Percentiles rank a stretch among this genome's conserved stretches.
Conservation (phyloP, 352 stramenopile genomes). For the Phytophthora citricola region DNA sequence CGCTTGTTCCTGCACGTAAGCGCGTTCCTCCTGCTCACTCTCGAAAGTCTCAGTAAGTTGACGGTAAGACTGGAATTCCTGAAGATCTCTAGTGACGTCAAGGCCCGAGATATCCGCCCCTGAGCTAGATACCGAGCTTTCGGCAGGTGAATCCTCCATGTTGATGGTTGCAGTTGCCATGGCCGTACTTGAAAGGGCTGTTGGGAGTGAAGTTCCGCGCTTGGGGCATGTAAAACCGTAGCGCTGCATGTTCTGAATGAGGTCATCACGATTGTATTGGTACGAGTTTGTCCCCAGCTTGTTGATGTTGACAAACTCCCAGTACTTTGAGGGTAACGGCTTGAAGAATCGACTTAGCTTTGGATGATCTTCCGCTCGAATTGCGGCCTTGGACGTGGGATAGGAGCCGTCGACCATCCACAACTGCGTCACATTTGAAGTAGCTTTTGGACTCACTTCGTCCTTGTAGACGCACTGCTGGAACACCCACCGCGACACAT, state of each 20-base stretch:
- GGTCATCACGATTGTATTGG: constrained; percentile 37
- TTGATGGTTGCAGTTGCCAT: background rate
- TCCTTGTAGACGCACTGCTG: constrained; percentile 39
- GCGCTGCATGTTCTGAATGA: constrained; percentile 33
- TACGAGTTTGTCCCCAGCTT: constrained; percentile 36
- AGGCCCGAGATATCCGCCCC: background rate
- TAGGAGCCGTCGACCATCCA: constrained; percentile 35
- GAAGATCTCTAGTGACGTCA: constrained; percentile 6
- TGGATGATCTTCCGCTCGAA: constrained; percentile 32
- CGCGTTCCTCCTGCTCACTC: constrained; percentile 23
- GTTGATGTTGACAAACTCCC: constrained; percentile 38
- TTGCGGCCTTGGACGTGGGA: constrained; percentile 4
- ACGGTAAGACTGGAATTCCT: background rate
- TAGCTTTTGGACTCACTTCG: constrained; percentile 24
- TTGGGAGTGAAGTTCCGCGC: constrained; percentile 12
- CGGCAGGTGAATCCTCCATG: background rate
- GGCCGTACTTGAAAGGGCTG: constrained; percentile 1
- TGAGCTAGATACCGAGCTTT: background rate
- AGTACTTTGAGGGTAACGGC: constrained; percentile 28
- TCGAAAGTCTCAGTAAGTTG: constrained; percentile 6
- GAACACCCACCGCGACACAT: constrained; percentile 42
- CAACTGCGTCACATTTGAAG: constrained; percentile 37
- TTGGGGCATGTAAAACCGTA: constrained; percentile 42
- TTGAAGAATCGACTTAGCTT: constrained; percentile 34
- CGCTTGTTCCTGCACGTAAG: constrained; percentile 25